phyloP scores from a whole-genome alignment of 139 green algal species.

The Chlamydomonas eustigma region DNA sequence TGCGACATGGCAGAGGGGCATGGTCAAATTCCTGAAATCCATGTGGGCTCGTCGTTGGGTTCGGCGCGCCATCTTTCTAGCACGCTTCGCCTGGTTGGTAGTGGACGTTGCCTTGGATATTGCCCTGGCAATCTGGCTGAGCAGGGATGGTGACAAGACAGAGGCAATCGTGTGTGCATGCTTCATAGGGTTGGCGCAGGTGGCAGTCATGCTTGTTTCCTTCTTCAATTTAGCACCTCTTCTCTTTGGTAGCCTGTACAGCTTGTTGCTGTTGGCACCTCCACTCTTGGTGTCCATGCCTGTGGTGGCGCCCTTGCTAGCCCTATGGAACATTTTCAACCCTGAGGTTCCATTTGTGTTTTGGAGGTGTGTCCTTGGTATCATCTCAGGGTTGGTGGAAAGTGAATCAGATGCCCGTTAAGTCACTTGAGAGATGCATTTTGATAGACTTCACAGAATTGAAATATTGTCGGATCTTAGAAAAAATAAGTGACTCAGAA shows the following conservation, averaged over 20 bases:
- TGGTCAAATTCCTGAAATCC: too few species aligned
- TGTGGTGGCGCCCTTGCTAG: slow-evolving; percentile 26
- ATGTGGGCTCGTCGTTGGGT: slow-evolving; percentile 17
- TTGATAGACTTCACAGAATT: too few species aligned
- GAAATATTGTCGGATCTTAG: too few species aligned
- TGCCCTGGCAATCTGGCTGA: slow-evolving; percentile 25
- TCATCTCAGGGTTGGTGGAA: too few species aligned
- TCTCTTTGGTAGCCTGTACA: slow-evolving; percentile 16
- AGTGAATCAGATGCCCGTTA: too few species aligned
- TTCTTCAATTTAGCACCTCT: slow-evolving; percentile 14
- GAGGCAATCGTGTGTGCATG: slow-evolving; percentile 19
- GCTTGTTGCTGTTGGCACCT: background rate
- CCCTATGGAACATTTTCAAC: slow-evolving; percentile 30
- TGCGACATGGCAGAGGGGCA: background rate
- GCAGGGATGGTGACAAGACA: background rate
- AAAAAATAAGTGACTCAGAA: too few species aligned
- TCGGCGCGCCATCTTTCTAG: slow-evolving; percentile 11
- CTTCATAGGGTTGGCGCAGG: slow-evolving; percentile 29
- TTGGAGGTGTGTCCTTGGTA: too few species aligned
- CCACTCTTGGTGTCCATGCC: slow-evolving; percentile 25
- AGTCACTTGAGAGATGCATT: too few species aligned
- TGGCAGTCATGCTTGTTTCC: background rate
- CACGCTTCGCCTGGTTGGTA: slow-evolving; percentile 12
- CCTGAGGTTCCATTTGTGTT: slow-evolving; percentile 30
- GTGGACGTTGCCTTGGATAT: slow-evolving; percentile 31